These are phyloP conservation scores for Limonium bicolor DNA, from an alignment of 148 eudicot species.

Conservation along the genomic window DNA sequence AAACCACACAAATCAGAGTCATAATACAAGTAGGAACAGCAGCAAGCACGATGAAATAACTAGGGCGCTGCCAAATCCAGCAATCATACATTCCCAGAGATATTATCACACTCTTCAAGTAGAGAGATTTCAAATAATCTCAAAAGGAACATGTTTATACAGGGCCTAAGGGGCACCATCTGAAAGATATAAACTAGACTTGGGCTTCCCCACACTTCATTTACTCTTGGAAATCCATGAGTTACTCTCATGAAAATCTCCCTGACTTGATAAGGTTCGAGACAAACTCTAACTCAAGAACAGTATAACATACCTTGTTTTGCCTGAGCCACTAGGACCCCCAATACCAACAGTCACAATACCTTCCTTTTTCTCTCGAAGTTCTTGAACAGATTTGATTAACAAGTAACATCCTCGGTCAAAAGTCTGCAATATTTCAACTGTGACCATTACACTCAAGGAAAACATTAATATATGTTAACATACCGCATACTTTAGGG, in stretches of 20 bases:
- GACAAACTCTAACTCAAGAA: background rate
- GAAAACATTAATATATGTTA: background rate
- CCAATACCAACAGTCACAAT: conserved; percentile 92
- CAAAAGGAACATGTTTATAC: too few relatives aligned
- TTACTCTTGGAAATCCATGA: too few relatives aligned
- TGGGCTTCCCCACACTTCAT: too few relatives aligned
- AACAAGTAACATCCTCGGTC: conserved; percentile 90
- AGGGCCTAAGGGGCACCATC: too few relatives aligned
- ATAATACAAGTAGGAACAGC: too few relatives aligned
- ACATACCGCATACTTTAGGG: background rate
- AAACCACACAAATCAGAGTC: conserved; percentile 7
- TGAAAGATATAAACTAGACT: too few relatives aligned
- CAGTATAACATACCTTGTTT: conserved; percentile 78
- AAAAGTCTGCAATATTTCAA: conserved; percentile 49
- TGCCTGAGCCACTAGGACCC: conserved; percentile 98
- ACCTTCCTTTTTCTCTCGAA: conserved; percentile 76
- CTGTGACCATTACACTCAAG: conserved; percentile 3
- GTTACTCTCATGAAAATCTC: too few relatives aligned
- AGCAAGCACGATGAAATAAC: too few relatives aligned
- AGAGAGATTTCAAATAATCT: too few relatives aligned
- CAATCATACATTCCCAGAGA: too few relatives aligned
- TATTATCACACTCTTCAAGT: too few relatives aligned
- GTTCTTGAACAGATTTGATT: conserved; percentile 90
- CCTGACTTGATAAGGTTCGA: background rate
- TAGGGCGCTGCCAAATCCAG: too few relatives aligned